phyloP scores from a whole-genome alignment of 2,329 filamentous ascomycete species.

The Aspergillus luchuensis region DNA sequence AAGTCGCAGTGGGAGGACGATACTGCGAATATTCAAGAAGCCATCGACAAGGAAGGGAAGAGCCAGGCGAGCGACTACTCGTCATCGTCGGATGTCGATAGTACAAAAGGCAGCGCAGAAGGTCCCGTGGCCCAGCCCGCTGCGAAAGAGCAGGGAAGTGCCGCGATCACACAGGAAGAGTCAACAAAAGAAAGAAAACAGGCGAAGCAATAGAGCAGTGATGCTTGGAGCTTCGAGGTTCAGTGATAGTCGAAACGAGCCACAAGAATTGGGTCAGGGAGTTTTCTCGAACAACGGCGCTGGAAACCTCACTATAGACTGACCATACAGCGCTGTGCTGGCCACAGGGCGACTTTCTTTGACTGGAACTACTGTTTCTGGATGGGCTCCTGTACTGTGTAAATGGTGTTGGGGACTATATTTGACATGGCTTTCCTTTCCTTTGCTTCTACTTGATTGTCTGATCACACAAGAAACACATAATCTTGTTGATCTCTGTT shows the following conservation, averaged over 20 bases:
- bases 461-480: neutral
- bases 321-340: conserved; percentile 20
- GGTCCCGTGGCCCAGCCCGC: conserved; percentile 25
- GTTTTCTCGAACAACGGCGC: neutral
- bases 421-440: neutral
- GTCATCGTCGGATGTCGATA: conserved; percentile 10
- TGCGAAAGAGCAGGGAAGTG: conserved; percentile 13
- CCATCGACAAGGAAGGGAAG: conserved; percentile 61
- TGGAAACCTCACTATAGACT: neutral
- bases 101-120: conserved; percentile 24
- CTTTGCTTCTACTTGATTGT: neutral
- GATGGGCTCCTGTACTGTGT: conserved; percentile 16
- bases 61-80: conserved; percentile 9
- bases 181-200: neutral
- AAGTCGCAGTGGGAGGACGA: conserved; percentile 87
- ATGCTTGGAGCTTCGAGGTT: neutral
- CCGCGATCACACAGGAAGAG: neutral
- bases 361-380: conserved; percentile 6
- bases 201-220: conserved; percentile 1
- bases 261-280: neutral
- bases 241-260: neutral
- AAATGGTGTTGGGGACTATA: conserved; percentile 9
- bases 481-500: conserved; percentile 1
- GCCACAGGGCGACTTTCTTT: conserved; percentile 20
- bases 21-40: conserved; percentile 73